Evolutionary conservation across 805 yeast genomes (phyloP), one percentile per base, ranked within the genome.

Genomic region (Starmerella lactis-condensi): DNA sequence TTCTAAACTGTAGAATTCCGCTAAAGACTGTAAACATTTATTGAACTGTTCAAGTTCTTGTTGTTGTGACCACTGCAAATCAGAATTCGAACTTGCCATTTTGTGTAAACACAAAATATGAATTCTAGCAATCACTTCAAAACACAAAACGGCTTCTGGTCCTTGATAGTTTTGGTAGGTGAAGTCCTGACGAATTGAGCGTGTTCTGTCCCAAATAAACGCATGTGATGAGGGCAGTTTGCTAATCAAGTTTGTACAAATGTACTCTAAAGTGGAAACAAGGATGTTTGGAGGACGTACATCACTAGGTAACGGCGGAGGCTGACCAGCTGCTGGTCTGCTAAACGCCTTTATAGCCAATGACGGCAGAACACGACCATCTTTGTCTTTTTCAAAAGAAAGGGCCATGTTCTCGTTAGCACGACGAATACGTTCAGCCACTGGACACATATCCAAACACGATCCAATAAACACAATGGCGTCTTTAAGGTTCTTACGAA

Each of bases 281-380:
- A 89, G 54, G 1, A 83, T 60, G 33, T 64, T 65, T 0, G 99
- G 98, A 1, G 98, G 93, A 38, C 99, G 63, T 3, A 89, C 99
- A 51, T 89, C 98, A 1, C 95, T 81, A 0, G 98, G 99, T 35
- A 89, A 58, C 3, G 96, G 92, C 2, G 95, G 96, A 1, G 94
- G 93, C 44, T 89, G 94, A 5, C 96, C 98, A 1, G 96, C 95
- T 12, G 93, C 93, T 0, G 99, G 95, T 44, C 99, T 62, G 15
- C 92, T 76, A 49, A 89, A 89, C 2, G 93, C 91, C 53, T 89
- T 89, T 5, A 89, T 67, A 0, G 95, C 93, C 27, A 61, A 57
- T 0, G 47, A 46, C 18, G 66, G 51, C 1, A 78, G 62, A 5
- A 81, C 74, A 38, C 57, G 63, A 4, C 69, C 69, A 3, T 69